Conservation (phyloP, 2,329 filamentous ascomycete genomes). For the Colletotrichum graminicola region DNA sequence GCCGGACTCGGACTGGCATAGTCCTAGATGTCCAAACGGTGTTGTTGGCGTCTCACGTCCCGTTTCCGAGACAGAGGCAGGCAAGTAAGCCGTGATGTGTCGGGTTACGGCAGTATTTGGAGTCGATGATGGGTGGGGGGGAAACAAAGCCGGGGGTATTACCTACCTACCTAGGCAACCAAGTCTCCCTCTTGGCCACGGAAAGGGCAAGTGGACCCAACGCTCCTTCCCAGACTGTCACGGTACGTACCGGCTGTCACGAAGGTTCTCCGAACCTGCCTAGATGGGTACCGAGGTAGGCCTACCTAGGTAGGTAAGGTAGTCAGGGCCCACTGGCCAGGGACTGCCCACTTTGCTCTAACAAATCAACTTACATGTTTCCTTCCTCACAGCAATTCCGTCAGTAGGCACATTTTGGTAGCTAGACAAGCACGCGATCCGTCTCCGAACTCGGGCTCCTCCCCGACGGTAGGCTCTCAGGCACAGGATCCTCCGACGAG, state of each 20-base stretch:
- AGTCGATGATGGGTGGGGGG: background rate
- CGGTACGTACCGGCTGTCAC: background rate
- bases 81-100: background rate
- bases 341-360: background rate
- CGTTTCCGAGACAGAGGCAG: background rate
- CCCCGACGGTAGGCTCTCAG: background rate
- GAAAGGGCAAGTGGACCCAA: background rate
- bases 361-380: conserved; percentile 30
- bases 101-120: background rate
- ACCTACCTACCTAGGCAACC: background rate
- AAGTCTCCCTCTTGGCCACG: background rate
- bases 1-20: background rate
- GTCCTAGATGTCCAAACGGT: background rate
- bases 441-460: background rate
- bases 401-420: too few relatives aligned
- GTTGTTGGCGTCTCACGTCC: background rate
- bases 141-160: background rate
- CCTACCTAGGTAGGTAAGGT: too few relatives aligned
- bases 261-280: background rate
- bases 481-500: background rate
- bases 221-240: background rate
- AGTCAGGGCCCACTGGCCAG: background rate
- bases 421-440: too few relatives aligned
- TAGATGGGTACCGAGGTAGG: too few relatives aligned
- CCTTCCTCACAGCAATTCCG: background rate